phyloP scores from a whole-genome alignment of 371 early-diverging fungal species.

The Mortierella sp. region DNA sequence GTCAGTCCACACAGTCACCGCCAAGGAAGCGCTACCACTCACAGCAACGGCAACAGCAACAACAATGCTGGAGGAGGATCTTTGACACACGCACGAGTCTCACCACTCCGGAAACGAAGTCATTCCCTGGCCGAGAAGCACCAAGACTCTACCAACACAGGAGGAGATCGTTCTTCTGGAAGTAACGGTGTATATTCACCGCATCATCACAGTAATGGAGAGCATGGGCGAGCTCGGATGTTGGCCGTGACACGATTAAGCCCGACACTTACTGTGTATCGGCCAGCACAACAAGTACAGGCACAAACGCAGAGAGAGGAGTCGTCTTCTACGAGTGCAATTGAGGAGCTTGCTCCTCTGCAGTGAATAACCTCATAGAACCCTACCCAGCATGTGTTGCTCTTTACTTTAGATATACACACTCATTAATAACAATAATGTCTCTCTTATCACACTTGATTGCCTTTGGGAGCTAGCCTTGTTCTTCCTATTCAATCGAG shows the following conservation, averaged over 20 bases:
- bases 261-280: slow-evolving; percentile 32
- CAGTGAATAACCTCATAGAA: neutral
- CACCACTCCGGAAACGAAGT: slow-evolving; percentile 25
- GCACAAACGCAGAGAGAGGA: neutral
- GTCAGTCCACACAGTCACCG: slow-evolving; percentile 23
- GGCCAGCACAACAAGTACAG: slow-evolving; percentile 1
- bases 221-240: slow-evolving; percentile 16
- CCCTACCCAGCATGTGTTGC: no score
- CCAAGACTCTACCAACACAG: neutral
- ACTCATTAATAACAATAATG: neutral
- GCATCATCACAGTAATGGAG: neutral
- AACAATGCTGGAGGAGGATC: neutral
- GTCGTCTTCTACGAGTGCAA: neutral
- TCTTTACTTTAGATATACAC: neutral
- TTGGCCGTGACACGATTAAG: slow-evolving; percentile 41
- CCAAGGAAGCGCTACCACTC: neutral
- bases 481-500: neutral
- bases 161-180: neutral
- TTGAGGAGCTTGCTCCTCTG: neutral
- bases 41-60: neutral
- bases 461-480: neutral
- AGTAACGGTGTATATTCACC: neutral
- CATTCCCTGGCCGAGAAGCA: slow-evolving; percentile 23
- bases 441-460: neutral
- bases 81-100: neutral